phyloP scores from a whole-genome alignment of 768 basidiomycete genomes.

The Gloeophyllum trabeum region DNA sequence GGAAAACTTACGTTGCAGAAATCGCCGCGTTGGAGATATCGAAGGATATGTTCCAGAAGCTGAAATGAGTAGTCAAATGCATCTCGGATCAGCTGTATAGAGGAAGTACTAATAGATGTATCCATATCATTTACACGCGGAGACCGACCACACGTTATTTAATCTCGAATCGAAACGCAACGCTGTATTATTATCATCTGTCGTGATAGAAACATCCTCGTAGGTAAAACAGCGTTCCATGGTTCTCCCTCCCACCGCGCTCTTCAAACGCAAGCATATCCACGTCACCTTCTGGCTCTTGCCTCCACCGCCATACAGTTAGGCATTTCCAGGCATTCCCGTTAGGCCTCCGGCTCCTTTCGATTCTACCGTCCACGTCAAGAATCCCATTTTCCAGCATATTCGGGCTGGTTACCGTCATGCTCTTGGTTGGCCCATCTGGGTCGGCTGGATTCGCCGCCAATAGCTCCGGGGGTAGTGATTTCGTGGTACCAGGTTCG shows the following conservation, averaged over 20 bases:
- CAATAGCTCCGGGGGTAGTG: constrained; percentile 24
- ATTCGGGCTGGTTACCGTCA: constrained; percentile 29
- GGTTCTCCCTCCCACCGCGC: constrained; percentile 30
- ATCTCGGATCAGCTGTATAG: too few relatives aligned
- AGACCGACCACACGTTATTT: too few relatives aligned
- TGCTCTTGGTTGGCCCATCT: constrained; percentile 20
- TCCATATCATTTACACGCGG: too few relatives aligned
- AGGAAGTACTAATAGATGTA: neutral
- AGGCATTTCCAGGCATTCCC: constrained; percentile 49
- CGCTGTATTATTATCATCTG: too few relatives aligned
- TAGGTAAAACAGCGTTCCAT: constrained; percentile 40
- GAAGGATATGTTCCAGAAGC: constrained; percentile 63
- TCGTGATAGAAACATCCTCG: constrained; percentile 27
- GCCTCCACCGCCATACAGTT: constrained; percentile 41
- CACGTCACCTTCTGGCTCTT: constrained; percentile 13
- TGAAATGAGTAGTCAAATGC: constrained; percentile 43
- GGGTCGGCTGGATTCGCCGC: constrained; percentile 14
- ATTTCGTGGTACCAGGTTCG: constrained; percentile 21
- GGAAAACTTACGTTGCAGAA: constrained; percentile 71
- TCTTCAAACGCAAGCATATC: constrained; percentile 11
- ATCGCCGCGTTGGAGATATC: constrained; percentile 60
- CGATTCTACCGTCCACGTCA: constrained; percentile 38
- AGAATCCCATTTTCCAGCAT: constrained; percentile 42
- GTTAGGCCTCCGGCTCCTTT: constrained; percentile 27
- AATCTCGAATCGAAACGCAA: too few relatives aligned